phyloP scores from a whole-genome alignment of 306 rosid species.

The Coriaria nepalensis region DNA sequence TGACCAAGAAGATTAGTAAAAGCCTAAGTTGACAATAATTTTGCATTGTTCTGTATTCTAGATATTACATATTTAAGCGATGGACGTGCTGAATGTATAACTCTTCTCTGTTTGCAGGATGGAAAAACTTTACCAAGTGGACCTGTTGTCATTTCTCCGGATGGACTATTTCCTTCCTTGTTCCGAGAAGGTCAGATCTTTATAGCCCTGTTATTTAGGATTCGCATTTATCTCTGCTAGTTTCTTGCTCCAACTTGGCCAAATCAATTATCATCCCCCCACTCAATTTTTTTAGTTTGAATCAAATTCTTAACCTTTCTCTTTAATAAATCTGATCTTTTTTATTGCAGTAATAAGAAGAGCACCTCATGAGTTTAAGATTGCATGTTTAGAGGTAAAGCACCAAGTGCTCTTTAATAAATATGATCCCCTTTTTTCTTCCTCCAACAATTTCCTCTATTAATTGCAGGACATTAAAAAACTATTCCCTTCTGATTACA shows the following conservation, averaged over 20 bases:
- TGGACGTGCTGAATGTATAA: slow-evolving; percentile 3
- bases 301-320: neutral
- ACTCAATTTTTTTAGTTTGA: too few relatives aligned
- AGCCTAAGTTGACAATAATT: too few relatives aligned
- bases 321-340: slow-evolving; percentile 9
- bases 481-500: slow-evolving; percentile 86
- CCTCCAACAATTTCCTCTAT: neutral
- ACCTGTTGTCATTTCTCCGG: slow-evolving; percentile 88
- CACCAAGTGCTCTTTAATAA: slow-evolving; percentile 1
- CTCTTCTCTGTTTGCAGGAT: slow-evolving; percentile 37
- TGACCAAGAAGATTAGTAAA: too few relatives aligned
- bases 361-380: slow-evolving; percentile 98
- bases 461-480: slow-evolving; percentile 64
- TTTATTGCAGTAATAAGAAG: slow-evolving; percentile 75
- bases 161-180: slow-evolving; percentile 82
- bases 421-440: slow-evolving; percentile 11
- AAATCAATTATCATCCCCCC: too few relatives aligned
- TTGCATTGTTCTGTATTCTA: too few relatives aligned
- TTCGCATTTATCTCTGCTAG: neutral
- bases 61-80: too few relatives aligned
- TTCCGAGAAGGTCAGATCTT: slow-evolving; percentile 67
- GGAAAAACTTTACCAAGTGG: slow-evolving; percentile 80
- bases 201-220: neutral
- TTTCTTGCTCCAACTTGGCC: neutral
- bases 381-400: slow-evolving; percentile 90